A percentile compares a stretch with the other conserved stretches of the same genome.
Conservation (phyloP, 176 grass and related monocot genomes). For the Cenchrus purpureus region DNA sequence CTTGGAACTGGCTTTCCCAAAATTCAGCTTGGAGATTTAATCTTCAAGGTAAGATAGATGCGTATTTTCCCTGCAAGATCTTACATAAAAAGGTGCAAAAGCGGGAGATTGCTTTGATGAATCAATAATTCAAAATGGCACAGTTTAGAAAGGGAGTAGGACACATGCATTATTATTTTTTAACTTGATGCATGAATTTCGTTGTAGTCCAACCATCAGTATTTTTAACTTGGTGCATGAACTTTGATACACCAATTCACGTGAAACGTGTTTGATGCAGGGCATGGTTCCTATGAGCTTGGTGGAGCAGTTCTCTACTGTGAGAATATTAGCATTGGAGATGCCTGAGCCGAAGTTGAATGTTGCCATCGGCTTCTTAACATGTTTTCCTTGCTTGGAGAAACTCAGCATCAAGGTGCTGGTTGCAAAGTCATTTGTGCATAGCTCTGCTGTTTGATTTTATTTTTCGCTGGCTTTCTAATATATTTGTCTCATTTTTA, state of each 20-base stretch:
- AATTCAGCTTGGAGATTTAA: background rate
- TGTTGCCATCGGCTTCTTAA: background rate
- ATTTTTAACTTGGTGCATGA: no score
- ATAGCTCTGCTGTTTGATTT: no score
- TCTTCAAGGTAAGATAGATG: background rate
- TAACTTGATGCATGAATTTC: no score
- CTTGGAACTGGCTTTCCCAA: background rate
- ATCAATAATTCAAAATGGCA: no score
- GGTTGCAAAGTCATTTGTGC: no score
- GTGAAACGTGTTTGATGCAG: background rate
- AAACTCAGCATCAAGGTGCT: background rate
- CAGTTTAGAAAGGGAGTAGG: no score
- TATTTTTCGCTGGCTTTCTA: background rate
- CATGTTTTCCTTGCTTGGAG: slow-evolving; percentile 13
- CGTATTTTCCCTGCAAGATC: no score
- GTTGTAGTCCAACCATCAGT: no score
- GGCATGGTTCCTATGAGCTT: background rate
- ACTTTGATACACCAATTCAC: no score
- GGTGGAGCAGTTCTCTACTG: background rate
- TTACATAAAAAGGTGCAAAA: no score
- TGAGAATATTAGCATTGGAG: background rate
- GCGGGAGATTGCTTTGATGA: no score
- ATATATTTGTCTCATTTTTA: background rate
- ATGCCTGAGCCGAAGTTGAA: background rate
- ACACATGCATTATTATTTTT: no score